These are phyloP conservation scores for Cyberlindnera mississippiensis DNA, from an alignment of 805 yeast species.

Conservation along the genomic window DNA sequence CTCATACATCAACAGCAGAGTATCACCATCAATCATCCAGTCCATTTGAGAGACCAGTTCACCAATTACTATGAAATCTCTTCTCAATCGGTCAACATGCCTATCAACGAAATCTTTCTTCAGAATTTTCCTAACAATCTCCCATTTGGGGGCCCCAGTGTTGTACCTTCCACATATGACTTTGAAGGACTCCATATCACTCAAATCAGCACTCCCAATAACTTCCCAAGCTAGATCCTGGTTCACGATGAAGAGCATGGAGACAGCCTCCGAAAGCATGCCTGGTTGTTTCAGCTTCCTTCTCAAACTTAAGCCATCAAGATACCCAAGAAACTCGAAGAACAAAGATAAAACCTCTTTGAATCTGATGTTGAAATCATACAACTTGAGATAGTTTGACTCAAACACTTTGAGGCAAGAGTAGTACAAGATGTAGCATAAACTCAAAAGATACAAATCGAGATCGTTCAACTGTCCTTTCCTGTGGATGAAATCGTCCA, in stretches of 20 bases:
- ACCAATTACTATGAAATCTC: constrained; percentile 9
- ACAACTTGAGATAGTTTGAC: constrained; percentile 12
- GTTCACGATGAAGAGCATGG: constrained; percentile 14
- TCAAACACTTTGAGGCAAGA: constrained; percentile 11
- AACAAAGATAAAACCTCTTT: constrained; percentile 10
- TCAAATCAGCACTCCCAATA: constrained; percentile 6
- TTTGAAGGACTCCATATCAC: constrained; percentile 15
- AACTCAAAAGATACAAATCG: constrained; percentile 20
- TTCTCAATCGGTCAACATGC: constrained; percentile 2
- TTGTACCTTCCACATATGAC: constrained; percentile 10
- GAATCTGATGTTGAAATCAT: constrained; percentile 18
- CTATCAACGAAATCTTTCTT: not conserved
- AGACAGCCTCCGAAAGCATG: constrained; percentile 18
- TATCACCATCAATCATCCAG: constrained; percentile 18
- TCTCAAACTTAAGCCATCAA: constrained; percentile 8
- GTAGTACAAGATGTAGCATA: constrained; percentile 19
- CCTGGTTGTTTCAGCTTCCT: constrained; percentile 12
- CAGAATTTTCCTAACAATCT: constrained; percentile 4
- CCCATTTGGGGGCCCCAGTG: constrained; percentile 12
- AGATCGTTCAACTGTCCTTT: constrained; percentile 19
- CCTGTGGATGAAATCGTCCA: constrained; percentile 18
- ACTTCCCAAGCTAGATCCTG: constrained; percentile 15
- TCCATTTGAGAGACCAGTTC: constrained; percentile 4
- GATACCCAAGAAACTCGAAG: constrained; percentile 16
- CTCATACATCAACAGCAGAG: constrained; percentile 18